Evolutionary conservation across 2,329 filamentous ascomycete species (phyloP).

Genomic region (Fusarium sp.): DNA sequence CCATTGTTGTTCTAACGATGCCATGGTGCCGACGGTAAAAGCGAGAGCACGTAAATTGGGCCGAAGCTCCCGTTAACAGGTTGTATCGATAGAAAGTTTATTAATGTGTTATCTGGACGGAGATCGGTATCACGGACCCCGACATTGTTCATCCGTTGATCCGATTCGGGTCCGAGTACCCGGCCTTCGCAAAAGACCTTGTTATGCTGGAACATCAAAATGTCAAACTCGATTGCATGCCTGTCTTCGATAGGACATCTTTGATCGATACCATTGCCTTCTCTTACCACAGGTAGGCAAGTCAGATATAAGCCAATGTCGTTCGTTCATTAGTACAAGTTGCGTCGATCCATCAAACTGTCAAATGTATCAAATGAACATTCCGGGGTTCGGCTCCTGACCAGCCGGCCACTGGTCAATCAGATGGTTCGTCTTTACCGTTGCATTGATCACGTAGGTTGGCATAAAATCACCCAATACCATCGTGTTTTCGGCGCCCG

Average conservation of each 20-base stretch:
- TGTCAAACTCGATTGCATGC: not conserved
- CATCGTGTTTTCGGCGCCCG: slow-evolving; percentile 6
- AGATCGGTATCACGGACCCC: slow-evolving; percentile 9
- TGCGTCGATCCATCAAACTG: not conserved
- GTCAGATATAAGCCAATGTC: not conserved
- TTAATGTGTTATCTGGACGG: not conserved
- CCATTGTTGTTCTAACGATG: slow-evolving; percentile 2
- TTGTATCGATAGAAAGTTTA: not conserved
- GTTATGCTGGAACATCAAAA: not conserved
- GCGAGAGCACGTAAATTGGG: not conserved
- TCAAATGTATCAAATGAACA: not conserved
- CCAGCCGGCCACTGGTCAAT: slow-evolving; percentile 13
- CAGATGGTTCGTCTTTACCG: slow-evolving; percentile 1
- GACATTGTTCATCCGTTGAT: slow-evolving; percentile 7
- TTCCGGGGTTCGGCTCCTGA: slow-evolving; percentile 32
- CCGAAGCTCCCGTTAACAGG: not conserved
- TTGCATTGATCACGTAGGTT: slow-evolving; percentile 22
- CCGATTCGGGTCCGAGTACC: slow-evolving; percentile 29
- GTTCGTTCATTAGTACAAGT: not conserved
- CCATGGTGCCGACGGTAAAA: not conserved
- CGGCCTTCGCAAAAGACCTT: not conserved
- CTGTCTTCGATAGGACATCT: not conserved
- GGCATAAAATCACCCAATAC: slow-evolving; percentile 25
- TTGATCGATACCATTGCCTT: not conserved
- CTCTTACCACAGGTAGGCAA: not conserved